phyloP scores from a whole-genome alignment of 352 stramenopile genomes.

The Globisporangium iwayamae region DNA sequence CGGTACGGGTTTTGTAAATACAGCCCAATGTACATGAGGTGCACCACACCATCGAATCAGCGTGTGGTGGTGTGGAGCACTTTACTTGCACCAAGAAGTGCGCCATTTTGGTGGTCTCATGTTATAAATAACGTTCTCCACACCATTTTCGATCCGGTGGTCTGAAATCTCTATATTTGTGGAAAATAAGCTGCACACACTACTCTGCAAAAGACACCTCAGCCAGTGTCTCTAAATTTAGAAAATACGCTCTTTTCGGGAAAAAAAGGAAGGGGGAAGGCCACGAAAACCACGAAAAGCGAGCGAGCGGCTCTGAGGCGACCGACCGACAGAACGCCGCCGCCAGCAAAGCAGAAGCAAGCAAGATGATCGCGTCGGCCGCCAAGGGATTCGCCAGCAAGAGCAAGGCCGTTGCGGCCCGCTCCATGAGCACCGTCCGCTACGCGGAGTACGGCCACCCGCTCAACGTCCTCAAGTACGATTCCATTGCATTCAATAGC shows the following conservation, averaged over 20 bases:
- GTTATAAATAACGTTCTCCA: neutral
- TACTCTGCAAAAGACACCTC: too few relatives aligned
- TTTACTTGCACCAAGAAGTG: too few relatives aligned
- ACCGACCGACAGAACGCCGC: neutral
- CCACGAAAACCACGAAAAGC: neutral
- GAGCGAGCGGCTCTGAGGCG: slow-evolving; percentile 1
- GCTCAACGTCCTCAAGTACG: slow-evolving; percentile 58
- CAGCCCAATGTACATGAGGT: too few relatives aligned
- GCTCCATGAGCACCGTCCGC: slow-evolving; percentile 72
- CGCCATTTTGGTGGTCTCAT: neutral
- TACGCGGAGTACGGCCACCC: slow-evolving; percentile 75
- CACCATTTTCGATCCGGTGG: slow-evolving; percentile 2
- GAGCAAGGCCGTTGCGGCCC: slow-evolving; percentile 25
- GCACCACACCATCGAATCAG: too few relatives aligned
- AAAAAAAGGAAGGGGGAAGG: neutral
- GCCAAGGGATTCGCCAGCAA: slow-evolving; percentile 48
- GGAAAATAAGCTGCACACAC: neutral
- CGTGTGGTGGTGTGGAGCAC: too few relatives aligned
- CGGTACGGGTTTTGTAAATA: too few relatives aligned
- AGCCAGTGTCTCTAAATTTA: neutral
- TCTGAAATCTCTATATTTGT: slow-evolving; percentile 1
- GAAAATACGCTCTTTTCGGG: neutral
- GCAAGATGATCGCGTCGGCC: slow-evolving; percentile 46
- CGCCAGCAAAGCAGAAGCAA: neutral
- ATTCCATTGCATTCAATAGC: neutral